Evolutionary conservation across 2,329 filamentous ascomycete genomes (phyloP).

Genomic region (Talaromyces sp.): DNA sequence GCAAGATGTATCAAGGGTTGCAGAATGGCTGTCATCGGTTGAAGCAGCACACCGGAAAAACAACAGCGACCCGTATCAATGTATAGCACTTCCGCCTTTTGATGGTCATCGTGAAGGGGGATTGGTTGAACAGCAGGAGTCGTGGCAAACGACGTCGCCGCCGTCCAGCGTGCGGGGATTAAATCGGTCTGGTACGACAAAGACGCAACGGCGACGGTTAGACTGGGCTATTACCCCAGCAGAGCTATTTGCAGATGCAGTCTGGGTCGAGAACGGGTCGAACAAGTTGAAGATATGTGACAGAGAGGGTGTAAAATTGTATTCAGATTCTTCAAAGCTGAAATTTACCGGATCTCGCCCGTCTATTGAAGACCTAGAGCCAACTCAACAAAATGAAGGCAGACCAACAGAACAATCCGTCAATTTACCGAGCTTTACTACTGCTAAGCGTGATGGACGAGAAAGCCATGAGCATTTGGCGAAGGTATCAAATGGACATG

Average conservation of each 20-base stretch:
- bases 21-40: constrained; percentile 72
- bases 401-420: constrained; percentile 22
- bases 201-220: constrained; percentile 68
- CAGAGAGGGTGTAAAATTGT: constrained; percentile 70
- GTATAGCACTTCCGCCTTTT: constrained; percentile 45
- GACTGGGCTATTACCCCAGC: constrained; percentile 83
- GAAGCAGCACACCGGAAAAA: constrained; percentile 48
- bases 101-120: constrained; percentile 25
- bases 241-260: constrained; percentile 82
- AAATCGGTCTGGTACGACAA: constrained; percentile 46
- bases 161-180: constrained; percentile 41
- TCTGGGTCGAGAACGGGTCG: constrained; percentile 80
- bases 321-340: constrained; percentile 30
- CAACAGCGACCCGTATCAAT: constrained; percentile 45
- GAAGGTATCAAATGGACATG: constrained; percentile 56
- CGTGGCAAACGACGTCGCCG: constrained; percentile 33
- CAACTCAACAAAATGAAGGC: background rate
- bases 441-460: constrained; percentile 41
- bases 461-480: constrained; percentile 56
- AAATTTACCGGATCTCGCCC: constrained; percentile 25
- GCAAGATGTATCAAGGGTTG: constrained; percentile 67
- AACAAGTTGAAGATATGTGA: constrained; percentile 83
- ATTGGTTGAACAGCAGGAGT: constrained; percentile 22
- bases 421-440: constrained; percentile 41
- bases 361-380: constrained; percentile 17